Evolutionary conservation across 148 eudicot genomes (phyloP), one percentile per base, ranked within the genome.

Genomic region (Arbutus unedo): DNA sequence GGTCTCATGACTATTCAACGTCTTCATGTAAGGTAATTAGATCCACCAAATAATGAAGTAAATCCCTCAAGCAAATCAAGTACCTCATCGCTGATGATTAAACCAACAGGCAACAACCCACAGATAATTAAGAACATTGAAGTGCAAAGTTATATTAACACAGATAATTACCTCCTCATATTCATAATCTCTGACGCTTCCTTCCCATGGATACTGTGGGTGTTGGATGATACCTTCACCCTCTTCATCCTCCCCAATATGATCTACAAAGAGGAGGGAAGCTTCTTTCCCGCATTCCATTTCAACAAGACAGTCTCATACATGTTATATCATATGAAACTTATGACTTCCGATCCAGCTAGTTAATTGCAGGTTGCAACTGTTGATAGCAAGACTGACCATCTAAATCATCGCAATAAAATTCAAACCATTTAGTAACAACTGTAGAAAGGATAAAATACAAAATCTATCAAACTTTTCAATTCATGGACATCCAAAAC

Each of bases 1-100:
- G 99, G 99, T 85, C 99, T 94, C 99, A 96, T 94, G 73, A 96
- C 98, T 72, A 98, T 94, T 76, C 98, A 88, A 4, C 97, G 90
- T 83, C 99, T 15, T 49, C 14, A 48, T 23, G 55, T 3, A 62
- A 70, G 59, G 49, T 48, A 66, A 77, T 23, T 18, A 80, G 60
- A 74, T 68, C 53, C 25, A 59, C 48, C 21, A 77, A 11, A 53
- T n/a, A 64, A 9, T 31, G 9, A 10, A 76, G 4, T 6, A 70
- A 2, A 47, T 38, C 6, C 79, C 48, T 44, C 43, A 64, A 54
- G 1, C 70, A 56, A 10, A 13, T 56, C 21, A 56, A 56, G 19
- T 56, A 56, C 6, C 4, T 18, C 62, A 56, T 56, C 15, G 15
- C 62, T 15, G 6, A 57, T 50, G n/a, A 0, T 0, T 2, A 57